These are phyloP conservation scores for Penicillium crustosum DNA, from an alignment of 2,329 filamentous ascomycete species.

Conservation along the genomic window DNA sequence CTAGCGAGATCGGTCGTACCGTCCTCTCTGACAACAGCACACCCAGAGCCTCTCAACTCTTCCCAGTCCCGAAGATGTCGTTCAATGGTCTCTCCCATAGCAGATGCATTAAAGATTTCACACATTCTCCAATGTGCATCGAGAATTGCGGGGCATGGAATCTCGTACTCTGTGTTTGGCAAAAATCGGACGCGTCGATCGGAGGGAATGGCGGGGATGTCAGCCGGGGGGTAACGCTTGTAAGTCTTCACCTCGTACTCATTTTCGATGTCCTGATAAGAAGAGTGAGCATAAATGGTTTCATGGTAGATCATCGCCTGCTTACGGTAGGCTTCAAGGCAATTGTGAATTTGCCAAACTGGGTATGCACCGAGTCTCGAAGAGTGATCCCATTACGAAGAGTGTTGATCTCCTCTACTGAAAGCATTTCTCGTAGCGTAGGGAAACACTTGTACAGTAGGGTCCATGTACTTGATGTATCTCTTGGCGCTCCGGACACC, in stretches of 20 bases:
- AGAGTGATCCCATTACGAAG: background rate
- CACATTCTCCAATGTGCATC: background rate
- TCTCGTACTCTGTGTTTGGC: background rate
- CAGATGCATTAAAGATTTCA: background rate
- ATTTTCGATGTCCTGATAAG: background rate
- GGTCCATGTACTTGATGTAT: background rate
- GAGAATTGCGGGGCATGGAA: background rate
- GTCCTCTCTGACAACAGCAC: background rate
- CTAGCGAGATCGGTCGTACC: background rate
- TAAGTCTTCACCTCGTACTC: background rate
- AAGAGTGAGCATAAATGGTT: background rate
- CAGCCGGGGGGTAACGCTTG: background rate
- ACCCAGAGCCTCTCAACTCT: background rate
- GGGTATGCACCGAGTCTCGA: background rate
- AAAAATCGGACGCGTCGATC: background rate
- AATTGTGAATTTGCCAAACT: background rate
- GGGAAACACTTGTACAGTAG: background rate
- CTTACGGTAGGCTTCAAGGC: background rate
- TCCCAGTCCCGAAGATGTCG: background rate
- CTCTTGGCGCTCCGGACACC: background rate
- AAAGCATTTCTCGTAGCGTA: background rate
- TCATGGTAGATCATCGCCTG: background rate
- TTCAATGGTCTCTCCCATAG: background rate
- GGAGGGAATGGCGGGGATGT: background rate
- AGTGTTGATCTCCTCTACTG: background rate